Evolutionary conservation across 371 early-diverging fungal species (phyloP), one percentile per base, ranked within the genome.

Genomic region (Mortierella sp.): DNA sequence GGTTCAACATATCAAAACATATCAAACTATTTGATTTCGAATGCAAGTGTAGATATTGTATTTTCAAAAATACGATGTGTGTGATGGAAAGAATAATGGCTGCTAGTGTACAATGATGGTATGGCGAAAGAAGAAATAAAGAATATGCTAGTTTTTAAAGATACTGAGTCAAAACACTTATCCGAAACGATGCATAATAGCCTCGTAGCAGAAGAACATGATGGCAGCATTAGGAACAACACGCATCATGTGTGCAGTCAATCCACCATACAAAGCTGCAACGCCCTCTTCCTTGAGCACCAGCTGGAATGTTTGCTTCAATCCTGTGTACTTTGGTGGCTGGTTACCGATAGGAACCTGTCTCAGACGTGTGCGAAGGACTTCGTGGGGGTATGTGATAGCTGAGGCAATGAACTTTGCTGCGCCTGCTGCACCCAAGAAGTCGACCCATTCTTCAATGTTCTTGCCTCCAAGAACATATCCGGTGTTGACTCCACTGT

Each of bases 201-300:
- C 84, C 76, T 98, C 98, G 75, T 97, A 98, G 57, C 94, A 92
- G 73, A 96, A 91, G 84, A 98, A 98, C 94, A 98, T 90, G 75
- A 98, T 97, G 16, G 97, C 96, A 2, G 98, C 96, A 81, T 98
- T 98, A 20, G 99, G 99, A 3, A 98, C 98, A 1, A 96, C 96
- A 49, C 99, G 91, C 88, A 97, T 83, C 73, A 98, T 86, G 83
- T 98, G 98, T 10, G 98, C 96, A 12, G 96, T 93, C 71, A 98
- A 88, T 32, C 99, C 99, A 64, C 98, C 96, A 83, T 98, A 98
- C 28, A 98, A 84, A 4, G 95, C 96, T 37, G 84, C 87, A 1
- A 94, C 35, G 60, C 99, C 97, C 83, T 98, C 99, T 77, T 97
- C 96, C 54, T 86, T 87, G 37, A 89, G 87, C 8, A 98, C 93